Evolutionary conservation across 2,329 filamentous ascomycete species (phyloP).

Genomic region (Chrysoporthe puriensis): DNA sequence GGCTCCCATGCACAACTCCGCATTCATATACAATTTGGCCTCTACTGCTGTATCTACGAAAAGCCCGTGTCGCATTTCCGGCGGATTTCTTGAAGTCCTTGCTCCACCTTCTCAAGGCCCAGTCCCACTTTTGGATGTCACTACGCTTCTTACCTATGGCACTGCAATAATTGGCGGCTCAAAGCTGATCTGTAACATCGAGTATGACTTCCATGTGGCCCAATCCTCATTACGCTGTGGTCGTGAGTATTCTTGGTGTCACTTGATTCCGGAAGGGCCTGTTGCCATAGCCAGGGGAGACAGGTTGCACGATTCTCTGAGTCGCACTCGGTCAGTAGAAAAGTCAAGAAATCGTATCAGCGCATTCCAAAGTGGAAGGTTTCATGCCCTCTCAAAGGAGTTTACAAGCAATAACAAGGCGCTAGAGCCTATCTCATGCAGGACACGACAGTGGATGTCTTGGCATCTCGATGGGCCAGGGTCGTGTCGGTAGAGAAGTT

Average conservation of each 20-base stretch:
- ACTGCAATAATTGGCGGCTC: background rate
- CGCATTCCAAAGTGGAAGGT: constrained; percentile 8
- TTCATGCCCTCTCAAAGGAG: background rate
- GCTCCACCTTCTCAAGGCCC: background rate
- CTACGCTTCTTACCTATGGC: background rate
- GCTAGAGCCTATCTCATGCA: background rate
- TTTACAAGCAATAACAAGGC: background rate
- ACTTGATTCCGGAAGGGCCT: background rate
- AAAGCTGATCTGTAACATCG: background rate
- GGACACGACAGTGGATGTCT: background rate
- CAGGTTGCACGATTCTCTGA: background rate
- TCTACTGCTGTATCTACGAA: no score
- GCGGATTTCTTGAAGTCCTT: no score
- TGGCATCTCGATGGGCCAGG: constrained; percentile 1
- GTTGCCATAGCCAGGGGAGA: background rate
- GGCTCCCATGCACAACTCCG: no score
- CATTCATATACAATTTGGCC: no score
- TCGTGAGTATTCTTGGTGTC: background rate
- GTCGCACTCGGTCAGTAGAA: constrained; percentile 10
- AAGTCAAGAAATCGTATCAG: background rate
- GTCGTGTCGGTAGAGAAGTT: background rate
- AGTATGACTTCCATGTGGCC: background rate
- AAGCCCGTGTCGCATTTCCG: no score
- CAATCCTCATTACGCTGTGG: background rate
- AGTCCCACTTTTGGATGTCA: background rate